Base-by-base conservation (phyloP, 75 land plant species). In the Adiantum capillusveneris region DNA sequence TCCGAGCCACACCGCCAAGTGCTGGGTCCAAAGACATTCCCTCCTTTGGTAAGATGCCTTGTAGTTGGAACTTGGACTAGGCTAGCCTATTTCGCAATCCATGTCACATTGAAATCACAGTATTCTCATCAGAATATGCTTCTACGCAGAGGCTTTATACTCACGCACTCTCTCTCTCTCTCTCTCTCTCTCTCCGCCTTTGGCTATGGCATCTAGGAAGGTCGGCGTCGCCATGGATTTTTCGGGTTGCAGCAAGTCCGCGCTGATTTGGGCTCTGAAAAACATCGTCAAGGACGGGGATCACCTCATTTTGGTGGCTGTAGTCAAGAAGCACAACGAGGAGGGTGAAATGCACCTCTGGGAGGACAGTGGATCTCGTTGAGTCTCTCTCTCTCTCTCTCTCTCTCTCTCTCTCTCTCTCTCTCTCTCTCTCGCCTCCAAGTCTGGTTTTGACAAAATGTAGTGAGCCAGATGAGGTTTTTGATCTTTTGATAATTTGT, bases 211-310 rank as follows among this genome's bases (percentile, higher is more conserved):
- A 44, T 59, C 57, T n/a, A 62, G 83, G 53, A 60, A 67, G 24
- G 60, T 85, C 0, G 89, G 86, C 0, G 80, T 85, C 57, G 89
- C 89, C 34, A 57, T 85, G 69, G 89, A 85, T 53, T 82, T 79
- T 77, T 85, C 89, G 16, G 14, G 65, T 14, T 57, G 80, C 69
- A 85, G 89, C 77, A 76, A 50, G 63, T 52, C 31, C 24, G 89
- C 86, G 29, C 61, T 82, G 65, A 52, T 56, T 39, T 82, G 86
- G 86, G 79, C 86, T 16, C 62, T 67, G 48, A 81, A 82, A 29
- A 82, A 79, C 73, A 43, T 82, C 21, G 60, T 71, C 43, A 63
- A 75, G 14, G 54, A 54, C 12, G 82, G 82, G 16, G 89, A 85
- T 63, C 74, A 76, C 49, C 77, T 85, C 50, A 71, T 85, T 55